Base-by-base conservation (phyloP, 2,329 filamentous ascomycete species). In the Didymosphaeria variabile region DNA sequence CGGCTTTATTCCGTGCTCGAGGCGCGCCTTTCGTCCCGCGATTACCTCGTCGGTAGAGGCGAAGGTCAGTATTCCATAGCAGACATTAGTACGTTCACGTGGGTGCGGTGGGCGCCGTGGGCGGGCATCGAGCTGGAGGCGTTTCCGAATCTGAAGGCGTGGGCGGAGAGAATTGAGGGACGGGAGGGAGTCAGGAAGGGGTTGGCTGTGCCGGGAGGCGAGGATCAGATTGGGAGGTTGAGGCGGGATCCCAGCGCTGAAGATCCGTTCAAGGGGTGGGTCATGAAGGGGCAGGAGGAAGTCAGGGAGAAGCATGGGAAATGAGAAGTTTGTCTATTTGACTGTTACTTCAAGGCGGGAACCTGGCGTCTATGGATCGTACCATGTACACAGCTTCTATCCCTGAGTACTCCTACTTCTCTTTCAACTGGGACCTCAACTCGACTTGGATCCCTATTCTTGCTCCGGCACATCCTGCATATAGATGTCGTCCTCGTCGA, bases 1-100 rank as follows among this genome's bases (percentile, higher is more conserved):
- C 87, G 93, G 0, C 82, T 96, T 1, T 96, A 94, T 79, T 83
- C 87, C 55, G 88, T 92, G 21, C 81, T 96, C 60, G 89, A 96
- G 70, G 85, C 84, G 31, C 87, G 92, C 45, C 85, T 96, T 78
- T 45, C 80, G 76, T 57, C 50, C 5, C 73, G 81, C 13, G 81
- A 84, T 5, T 87, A 81, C 67, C 71, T 87, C 13, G 84, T 86
- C 5, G 90, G 90, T 21, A 87, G 90, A 10, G 83, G 83, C 1
- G 82, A 82, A 64, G 85, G 85, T 74, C 86, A 85, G 65, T 82
- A 68, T 38, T 69, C 62, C 10, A 72, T 91, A 67, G 92, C 92
- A 1, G 92, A 96, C 76, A 91, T 72, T 0, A 95, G 62, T 82
- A 86, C 86, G 72, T 93, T 90, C 86, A 90, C 91, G 19, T 95